Evolutionary conservation across 1,284 basidiomycete species (phyloP).

Genomic region (Cystobasidium pallidum): DNA sequence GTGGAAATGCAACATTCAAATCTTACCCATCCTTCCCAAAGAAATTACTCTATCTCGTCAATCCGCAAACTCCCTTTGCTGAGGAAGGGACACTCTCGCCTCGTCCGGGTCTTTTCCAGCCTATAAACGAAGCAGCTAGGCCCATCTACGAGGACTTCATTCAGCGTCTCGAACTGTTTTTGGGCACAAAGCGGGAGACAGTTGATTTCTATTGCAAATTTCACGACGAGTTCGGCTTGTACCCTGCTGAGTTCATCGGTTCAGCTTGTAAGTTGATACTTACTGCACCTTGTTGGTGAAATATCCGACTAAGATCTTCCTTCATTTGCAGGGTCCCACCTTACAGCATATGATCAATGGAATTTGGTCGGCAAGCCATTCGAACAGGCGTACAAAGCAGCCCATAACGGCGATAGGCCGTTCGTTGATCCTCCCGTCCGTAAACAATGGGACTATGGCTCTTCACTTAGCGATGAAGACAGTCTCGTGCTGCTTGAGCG

Average conservation of each 20-base stretch:
- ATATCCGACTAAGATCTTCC: background rate
- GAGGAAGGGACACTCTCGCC: constrained; percentile 39
- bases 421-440: constrained; percentile 59
- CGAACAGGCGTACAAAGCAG: constrained; percentile 57
- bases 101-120: constrained; percentile 25
- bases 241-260: constrained; percentile 34
- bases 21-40: constrained; percentile 57
- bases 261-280: constrained; percentile 13
- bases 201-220: constrained; percentile 54
- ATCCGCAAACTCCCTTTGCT: constrained; percentile 54
- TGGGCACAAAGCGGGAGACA: constrained; percentile 47
- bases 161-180: constrained; percentile 55
- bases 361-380: constrained; percentile 57
- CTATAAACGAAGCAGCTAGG: constrained; percentile 49
- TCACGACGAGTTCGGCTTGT: constrained; percentile 19
- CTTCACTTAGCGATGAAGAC: constrained; percentile 46
- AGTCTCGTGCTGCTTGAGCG: constrained; percentile 47
- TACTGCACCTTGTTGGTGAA: background rate
- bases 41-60: constrained; percentile 57
- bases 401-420: constrained; percentile 57
- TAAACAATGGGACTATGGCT: constrained; percentile 57
- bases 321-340: constrained; percentile 14
- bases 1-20: constrained; percentile 48
- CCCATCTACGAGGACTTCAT: constrained; percentile 58
- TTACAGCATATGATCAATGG: constrained; percentile 59